A percentile compares a stretch with the other conserved stretches of the same genome.
Conservation (phyloP, 2,329 filamentous ascomycete genomes). For the Mollisia scopiformis region DNA sequence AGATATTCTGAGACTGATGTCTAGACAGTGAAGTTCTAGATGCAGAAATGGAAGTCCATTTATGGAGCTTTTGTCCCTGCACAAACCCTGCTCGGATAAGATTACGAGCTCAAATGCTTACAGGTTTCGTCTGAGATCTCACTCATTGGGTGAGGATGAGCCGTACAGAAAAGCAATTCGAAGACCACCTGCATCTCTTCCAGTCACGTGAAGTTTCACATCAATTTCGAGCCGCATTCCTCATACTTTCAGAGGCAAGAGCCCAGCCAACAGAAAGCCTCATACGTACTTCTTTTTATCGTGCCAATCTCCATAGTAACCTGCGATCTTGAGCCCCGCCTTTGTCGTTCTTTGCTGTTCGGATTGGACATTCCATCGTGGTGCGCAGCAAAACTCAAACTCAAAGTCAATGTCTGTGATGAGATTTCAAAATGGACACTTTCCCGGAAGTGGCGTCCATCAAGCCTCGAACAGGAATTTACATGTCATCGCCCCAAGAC, state of each 20-base stretch:
- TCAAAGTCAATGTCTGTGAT: background rate
- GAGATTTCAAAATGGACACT: background rate
- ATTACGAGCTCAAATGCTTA: background rate
- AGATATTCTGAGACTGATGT: no score
- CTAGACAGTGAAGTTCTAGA: background rate
- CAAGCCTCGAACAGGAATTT: background rate
- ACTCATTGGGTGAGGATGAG: background rate
- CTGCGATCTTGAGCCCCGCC: background rate
- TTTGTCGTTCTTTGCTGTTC: background rate
- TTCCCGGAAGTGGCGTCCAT: background rate
- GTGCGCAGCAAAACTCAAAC: background rate
- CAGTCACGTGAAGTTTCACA: background rate
- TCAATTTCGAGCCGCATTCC: background rate
- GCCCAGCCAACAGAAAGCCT: background rate
- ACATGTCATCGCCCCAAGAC: background rate
- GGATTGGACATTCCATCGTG: background rate
- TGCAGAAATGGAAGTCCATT: background rate
- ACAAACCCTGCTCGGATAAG: background rate
- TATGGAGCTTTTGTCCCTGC: background rate
- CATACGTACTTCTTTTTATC: no score
- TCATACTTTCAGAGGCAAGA: background rate
- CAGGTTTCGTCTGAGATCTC: background rate
- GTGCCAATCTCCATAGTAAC: background rate
- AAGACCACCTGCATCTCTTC: background rate
- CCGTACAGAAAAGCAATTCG: background rate